Evolutionary conservation across 768 basidiomycete genomes (phyloP).

Genomic region (Austroboletus festivus): DNA sequence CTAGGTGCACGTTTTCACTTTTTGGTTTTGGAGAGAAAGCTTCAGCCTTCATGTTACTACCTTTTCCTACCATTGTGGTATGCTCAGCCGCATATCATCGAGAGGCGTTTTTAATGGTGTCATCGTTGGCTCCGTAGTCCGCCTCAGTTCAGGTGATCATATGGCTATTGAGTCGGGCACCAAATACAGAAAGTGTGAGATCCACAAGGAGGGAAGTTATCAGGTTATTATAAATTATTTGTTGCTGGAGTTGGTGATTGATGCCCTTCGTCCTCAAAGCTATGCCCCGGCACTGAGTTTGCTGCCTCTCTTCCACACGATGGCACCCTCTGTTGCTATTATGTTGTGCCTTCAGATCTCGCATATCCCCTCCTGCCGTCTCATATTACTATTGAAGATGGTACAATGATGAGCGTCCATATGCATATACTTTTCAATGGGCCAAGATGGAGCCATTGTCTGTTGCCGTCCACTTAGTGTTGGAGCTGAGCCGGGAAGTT

Average conservation of each 20-base stretch:
- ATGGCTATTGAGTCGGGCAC: constrained; percentile 93
- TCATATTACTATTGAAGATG: constrained; percentile 87
- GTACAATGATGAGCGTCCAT: constrained; percentile 71
- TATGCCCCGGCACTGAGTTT: constrained; percentile 83
- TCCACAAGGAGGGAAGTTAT: constrained; percentile 81
- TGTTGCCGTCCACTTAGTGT: constrained; percentile 87
- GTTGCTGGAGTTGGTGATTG: background rate
- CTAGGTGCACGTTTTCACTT: too few species aligned
- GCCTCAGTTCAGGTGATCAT: constrained; percentile 77
- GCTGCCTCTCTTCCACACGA: constrained; percentile 94
- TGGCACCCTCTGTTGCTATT: constrained; percentile 86
- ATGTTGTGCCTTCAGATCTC: constrained; percentile 81
- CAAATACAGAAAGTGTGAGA: constrained; percentile 79
- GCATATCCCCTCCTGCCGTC: constrained; percentile 73
- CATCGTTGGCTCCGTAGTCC: constrained; percentile 46
- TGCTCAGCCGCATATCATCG: background rate
- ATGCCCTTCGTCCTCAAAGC: constrained; percentile 37
- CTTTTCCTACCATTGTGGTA: constrained; percentile 39
- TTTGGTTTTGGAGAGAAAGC: too few species aligned
- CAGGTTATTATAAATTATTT: constrained; percentile 45
- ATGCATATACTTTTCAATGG: background rate
- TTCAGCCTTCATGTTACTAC: too few species aligned
- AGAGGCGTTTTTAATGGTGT: background rate
- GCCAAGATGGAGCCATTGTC: constrained; percentile 88
- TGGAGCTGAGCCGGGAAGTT: constrained; percentile 69